Conservation (phyloP, 805 yeast species). For the Kuraishia piskuri region DNA sequence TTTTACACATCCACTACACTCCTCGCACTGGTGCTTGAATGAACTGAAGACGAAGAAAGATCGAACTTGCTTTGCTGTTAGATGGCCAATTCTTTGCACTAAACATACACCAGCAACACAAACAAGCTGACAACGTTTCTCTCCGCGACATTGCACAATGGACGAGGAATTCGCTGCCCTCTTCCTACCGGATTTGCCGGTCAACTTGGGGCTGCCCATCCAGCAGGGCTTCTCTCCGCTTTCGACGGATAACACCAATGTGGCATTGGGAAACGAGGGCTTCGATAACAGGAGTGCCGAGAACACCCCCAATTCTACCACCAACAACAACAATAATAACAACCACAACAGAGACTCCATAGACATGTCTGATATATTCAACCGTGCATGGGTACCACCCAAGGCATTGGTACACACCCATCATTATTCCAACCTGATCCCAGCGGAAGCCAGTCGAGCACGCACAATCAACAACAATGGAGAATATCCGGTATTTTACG, state of each 20-base stretch:
- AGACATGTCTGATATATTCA: neutral
- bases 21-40: too few relatives aligned
- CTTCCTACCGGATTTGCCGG: constrained; percentile 8
- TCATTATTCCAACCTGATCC: constrained; percentile 1
- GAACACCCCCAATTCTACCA: neutral
- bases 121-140: too few relatives aligned
- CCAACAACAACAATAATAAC: neutral
- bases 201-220: neutral
- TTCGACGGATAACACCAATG: constrained; percentile 1
- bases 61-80: too few relatives aligned
- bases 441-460: constrained; percentile 5
- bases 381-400: neutral
- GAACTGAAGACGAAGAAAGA: too few relatives aligned
- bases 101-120: too few relatives aligned
- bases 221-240: constrained; percentile 3
- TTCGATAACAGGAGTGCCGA: neutral
- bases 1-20: too few relatives aligned
- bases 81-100: too few relatives aligned
- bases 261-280: neutral
- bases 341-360: neutral
- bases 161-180: constrained; percentile 12
- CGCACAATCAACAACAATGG: constrained; percentile 1
- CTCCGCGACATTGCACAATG: constrained; percentile 1
- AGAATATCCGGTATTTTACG: neutral
- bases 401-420: neutral